Base-by-base conservation (phyloP, 148 eudicot species). In the Rheum nobile region DNA sequence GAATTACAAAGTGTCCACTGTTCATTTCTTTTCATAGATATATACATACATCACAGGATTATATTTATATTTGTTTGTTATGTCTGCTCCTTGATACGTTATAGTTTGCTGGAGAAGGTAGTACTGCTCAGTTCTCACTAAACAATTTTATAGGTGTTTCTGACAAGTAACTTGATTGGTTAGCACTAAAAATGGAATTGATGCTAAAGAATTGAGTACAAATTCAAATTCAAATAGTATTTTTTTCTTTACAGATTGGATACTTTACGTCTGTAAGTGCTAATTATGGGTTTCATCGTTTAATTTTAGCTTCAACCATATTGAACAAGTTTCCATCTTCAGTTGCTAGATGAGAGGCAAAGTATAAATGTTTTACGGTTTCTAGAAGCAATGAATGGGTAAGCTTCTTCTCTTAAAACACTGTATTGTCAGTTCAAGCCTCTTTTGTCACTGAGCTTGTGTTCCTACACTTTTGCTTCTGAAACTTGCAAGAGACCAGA, bases 311-410 rank as follows among this genome's bases (percentile, higher is more conserved):
- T n/a, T n/a, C n/a, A n/a, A n/a, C n/a, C 72, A 41, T 41, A 35
- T 69, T 41, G 13, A 37, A 19, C n/a, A 8, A 19, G n/a, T 69
- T 70, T 34, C n/a, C 17, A 7, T 68, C 76, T 80, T 83, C 85
- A 94, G 98, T 80, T 90, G 79, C 80, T 94, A 78, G 88, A 87
- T 63, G 93, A 89, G 84, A 79, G 67, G 34, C 77, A 88, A 75
- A 82, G 93, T 79, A 79, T 75, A 65, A 91, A 94, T 73, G 89
- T 94, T 46, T 75, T 91, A 81, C 88, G 84, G 71, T 86, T 86
- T 83, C 87, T 94, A 67, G 91, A 94, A 80, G 96, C 97, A 75
- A 79, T 94, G 65, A 94, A 89, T 55, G 87, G 86, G 98, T 94
- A 86, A 74, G 59, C 6, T 61, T 0, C 6, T 16, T 32, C 2